These are phyloP conservation scores for Aureobasidium sp. DNA, from an alignment of 2,329 filamentous ascomycete genomes.

Conservation along the genomic window DNA sequence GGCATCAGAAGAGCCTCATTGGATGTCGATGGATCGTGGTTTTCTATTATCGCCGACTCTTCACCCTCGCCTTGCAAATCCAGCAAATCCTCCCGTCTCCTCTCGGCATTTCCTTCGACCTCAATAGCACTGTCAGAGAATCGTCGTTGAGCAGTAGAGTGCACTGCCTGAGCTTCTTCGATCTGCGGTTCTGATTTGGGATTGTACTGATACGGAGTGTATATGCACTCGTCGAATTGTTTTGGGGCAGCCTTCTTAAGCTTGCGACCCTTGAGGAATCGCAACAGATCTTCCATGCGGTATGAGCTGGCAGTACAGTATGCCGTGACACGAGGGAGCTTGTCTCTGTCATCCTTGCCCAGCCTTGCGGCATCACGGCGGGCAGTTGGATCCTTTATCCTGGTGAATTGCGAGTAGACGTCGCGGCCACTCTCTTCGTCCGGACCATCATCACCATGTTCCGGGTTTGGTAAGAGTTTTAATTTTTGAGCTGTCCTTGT, in stretches of 20 bases:
- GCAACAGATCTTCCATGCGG: slow-evolving; percentile 80
- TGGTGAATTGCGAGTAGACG: slow-evolving; percentile 94
- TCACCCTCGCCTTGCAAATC: slow-evolving; percentile 22
- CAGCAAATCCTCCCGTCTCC: slow-evolving; percentile 30
- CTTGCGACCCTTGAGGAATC: slow-evolving; percentile 82
- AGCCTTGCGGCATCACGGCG: slow-evolving; percentile 83
- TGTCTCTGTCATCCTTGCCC: slow-evolving; percentile 85
- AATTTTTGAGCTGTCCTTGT: slow-evolving; percentile 95
- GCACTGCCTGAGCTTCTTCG: slow-evolving; percentile 27
- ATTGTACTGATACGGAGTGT: slow-evolving; percentile 81
- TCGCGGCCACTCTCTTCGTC: slow-evolving; percentile 92
- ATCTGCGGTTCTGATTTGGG: slow-evolving; percentile 26
- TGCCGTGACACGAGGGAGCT: slow-evolving; percentile 83
- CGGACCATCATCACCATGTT: slow-evolving; percentile 64
- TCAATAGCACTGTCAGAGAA: slow-evolving; percentile 69
- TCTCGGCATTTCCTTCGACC: slow-evolving; percentile 45
- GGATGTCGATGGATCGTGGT: slow-evolving; percentile 15
- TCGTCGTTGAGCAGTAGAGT: slow-evolving; percentile 48
- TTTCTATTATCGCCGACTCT: slow-evolving; percentile 12
- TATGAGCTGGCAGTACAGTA: slow-evolving; percentile 95
- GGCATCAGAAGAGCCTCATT: slow-evolving; percentile 25
- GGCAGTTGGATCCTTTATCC: slow-evolving; percentile 94
- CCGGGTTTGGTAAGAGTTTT: slow-evolving; percentile 89
- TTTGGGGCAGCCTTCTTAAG: slow-evolving; percentile 77
- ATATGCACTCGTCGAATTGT: slow-evolving; percentile 94